These are phyloP conservation scores for Nakazawaea holstii DNA, from an alignment of 805 yeast species.

Conservation along the genomic window DNA sequence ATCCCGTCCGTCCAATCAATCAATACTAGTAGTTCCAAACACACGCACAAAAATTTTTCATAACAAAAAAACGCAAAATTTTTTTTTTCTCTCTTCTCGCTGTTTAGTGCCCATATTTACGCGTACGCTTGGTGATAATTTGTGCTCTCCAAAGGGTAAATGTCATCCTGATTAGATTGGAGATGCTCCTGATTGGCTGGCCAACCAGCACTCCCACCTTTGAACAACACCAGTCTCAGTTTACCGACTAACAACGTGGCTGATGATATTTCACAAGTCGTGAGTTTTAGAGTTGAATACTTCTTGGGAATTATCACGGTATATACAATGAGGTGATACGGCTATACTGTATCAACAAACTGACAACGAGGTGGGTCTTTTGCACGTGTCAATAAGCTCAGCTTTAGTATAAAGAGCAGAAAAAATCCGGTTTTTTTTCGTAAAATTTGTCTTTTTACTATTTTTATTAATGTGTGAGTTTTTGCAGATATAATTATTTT, in stretches of 20 bases:
- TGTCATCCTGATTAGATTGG: slow-evolving; percentile 3
- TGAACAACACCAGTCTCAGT: too few species aligned
- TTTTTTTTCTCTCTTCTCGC: slow-evolving; percentile 1
- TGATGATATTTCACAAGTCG: not conserved
- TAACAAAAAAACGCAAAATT: slow-evolving; percentile 17
- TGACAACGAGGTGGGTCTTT: too few species aligned
- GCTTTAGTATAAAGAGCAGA: not conserved
- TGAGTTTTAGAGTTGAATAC: not conserved
- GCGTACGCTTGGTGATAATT: too few species aligned
- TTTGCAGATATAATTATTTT: too few species aligned
- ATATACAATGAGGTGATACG: too few species aligned
- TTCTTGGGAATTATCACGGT: too few species aligned
- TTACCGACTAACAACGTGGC: too few species aligned
- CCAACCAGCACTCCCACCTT: not conserved
- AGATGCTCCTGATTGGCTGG: slow-evolving; percentile 2
- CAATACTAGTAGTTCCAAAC: too few species aligned
- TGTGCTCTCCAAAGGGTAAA: too few species aligned
- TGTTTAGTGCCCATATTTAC: not conserved
- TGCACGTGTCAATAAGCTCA: not conserved
- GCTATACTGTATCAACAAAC: too few species aligned
- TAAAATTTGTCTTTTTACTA: not conserved
- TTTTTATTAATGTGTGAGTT: not conserved
- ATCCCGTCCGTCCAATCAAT: slow-evolving; percentile 3
- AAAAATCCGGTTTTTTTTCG: not conserved
- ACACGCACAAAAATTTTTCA: slow-evolving; percentile 11